Percentiles rank a stretch among this genome's conserved stretches.
phyloP scores from a whole-genome alignment of 2,329 filamentous ascomycete genomes.

The Epichloe coenophiala region DNA sequence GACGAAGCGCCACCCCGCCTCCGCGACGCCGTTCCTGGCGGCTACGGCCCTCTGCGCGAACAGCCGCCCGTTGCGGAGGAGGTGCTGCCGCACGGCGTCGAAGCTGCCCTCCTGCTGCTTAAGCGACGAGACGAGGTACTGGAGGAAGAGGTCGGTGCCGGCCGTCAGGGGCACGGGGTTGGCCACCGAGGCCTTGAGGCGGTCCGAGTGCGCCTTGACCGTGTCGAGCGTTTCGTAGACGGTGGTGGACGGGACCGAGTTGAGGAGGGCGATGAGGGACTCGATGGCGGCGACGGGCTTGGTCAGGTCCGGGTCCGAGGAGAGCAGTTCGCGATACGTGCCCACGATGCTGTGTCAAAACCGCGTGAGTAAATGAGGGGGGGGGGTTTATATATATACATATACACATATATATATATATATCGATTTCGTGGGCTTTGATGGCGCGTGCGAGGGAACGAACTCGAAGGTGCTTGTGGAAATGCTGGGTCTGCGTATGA shows the following conservation, averaged over 20 bases:
- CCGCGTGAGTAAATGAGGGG: slow-evolving; percentile 2
- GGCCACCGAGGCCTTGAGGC: slow-evolving; percentile 63
- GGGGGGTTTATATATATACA: too few relatives aligned
- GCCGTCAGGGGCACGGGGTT: slow-evolving; percentile 90
- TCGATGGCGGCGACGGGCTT: slow-evolving; percentile 95
- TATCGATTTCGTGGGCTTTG: background rate
- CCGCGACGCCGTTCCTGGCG: slow-evolving; percentile 69
- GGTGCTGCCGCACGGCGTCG: slow-evolving; percentile 67
- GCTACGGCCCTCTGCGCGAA: slow-evolving; percentile 83
- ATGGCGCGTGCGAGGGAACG: background rate
- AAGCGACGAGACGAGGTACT: slow-evolving; percentile 72
- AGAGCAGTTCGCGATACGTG: slow-evolving; percentile 40
- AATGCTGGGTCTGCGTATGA: slow-evolving; percentile 5
- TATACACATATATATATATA: too few relatives aligned
- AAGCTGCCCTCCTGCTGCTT: slow-evolving; percentile 48
- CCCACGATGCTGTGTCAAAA: slow-evolving; percentile 34
- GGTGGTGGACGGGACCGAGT: slow-evolving; percentile 66
- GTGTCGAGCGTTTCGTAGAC: slow-evolving; percentile 89
- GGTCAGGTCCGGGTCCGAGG: slow-evolving; percentile 67
- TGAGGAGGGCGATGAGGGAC: slow-evolving; percentile 75
- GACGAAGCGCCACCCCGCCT: slow-evolving; percentile 65
- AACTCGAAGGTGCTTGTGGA: slow-evolving; percentile 11
- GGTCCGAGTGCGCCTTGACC: slow-evolving; percentile 61
- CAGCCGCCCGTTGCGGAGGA: slow-evolving; percentile 71
- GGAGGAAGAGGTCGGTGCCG: slow-evolving; percentile 88